Evolutionary conservation across 1,284 basidiomycete species (phyloP).

Genomic region (Bjerkandera adusta): DNA sequence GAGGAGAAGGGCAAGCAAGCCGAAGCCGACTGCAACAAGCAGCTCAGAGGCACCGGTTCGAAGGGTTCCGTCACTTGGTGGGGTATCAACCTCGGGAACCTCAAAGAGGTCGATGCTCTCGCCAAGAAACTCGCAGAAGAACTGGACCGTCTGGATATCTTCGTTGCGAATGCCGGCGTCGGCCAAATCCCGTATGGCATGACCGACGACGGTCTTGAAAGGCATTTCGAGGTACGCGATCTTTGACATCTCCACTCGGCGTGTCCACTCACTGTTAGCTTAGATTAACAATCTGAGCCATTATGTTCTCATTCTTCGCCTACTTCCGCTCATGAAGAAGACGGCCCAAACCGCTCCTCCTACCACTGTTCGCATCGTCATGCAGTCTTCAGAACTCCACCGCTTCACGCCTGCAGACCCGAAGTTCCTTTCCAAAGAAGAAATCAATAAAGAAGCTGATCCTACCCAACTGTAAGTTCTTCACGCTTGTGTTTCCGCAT

Average conservation of each 20-base stretch:
- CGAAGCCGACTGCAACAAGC: constrained; percentile 36
- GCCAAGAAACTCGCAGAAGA: constrained; percentile 24
- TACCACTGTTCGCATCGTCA: constrained; percentile 28
- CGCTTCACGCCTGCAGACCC: constrained; percentile 21
- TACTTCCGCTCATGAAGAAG: constrained; percentile 30
- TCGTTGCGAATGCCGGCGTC: constrained; percentile 31
- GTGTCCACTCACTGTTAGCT: not conserved
- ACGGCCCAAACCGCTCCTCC: constrained; percentile 23
- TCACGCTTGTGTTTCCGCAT: not conserved
- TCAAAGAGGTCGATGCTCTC: constrained; percentile 26
- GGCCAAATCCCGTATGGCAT: constrained; percentile 28
- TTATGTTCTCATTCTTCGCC: constrained; percentile 27
- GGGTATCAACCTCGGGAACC: constrained; percentile 24
- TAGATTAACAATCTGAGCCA: constrained; percentile 32
- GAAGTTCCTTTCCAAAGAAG: constrained; percentile 29
- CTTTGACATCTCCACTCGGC: not conserved
- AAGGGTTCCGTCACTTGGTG: constrained; percentile 33
- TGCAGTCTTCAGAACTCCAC: constrained; percentile 32
- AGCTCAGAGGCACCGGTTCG: constrained; percentile 70
- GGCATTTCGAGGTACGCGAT: constrained; percentile 26
- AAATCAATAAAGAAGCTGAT: constrained; percentile 27
- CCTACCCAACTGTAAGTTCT: constrained; percentile 22
- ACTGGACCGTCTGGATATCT: constrained; percentile 27
- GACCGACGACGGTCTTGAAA: constrained; percentile 28
- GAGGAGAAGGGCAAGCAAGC: constrained; percentile 27